Evolutionary conservation across 305 asterid species (phyloP).

Genomic region (Fraxinus angustifolia): DNA sequence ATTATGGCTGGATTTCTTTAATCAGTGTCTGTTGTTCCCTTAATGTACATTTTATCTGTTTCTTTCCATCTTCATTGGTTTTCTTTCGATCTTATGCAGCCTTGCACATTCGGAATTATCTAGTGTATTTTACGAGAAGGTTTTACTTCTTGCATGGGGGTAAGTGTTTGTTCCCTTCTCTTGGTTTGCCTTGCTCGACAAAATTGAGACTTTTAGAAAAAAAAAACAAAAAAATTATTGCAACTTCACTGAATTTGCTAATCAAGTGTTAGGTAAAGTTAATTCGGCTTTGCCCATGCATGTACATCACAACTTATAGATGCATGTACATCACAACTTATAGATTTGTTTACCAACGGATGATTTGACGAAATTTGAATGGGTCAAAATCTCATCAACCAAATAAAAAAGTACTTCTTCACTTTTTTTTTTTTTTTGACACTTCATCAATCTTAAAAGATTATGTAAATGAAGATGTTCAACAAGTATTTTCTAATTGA

Average conservation of each 20-base stretch:
- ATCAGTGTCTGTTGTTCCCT: neutral
- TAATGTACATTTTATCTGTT: neutral
- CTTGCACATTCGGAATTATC: constrained; percentile 53
- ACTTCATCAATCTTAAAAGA: neutral
- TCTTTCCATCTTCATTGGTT: neutral
- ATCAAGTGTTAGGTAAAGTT: neutral
- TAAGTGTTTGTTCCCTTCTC: constrained; percentile 17
- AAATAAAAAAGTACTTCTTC: neutral
- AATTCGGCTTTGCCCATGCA: neutral
- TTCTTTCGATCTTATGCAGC: constrained; percentile 28
- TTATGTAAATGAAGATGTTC: no score
- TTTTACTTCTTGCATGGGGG: constrained; percentile 47
- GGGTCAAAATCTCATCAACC: neutral
- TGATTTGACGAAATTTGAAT: neutral
- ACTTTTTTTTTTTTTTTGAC: neutral
- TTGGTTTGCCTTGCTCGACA: neutral
- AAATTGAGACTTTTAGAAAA: neutral
- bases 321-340: no score
- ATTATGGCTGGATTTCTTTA: neutral
- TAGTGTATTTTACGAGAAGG: constrained; percentile 47
- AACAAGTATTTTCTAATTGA: neutral
- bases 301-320: no score
- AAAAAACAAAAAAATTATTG: neutral
- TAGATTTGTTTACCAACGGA: neutral
- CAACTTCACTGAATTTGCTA: neutral